Evolutionary conservation across 192 early-diverging fungal species (phyloP), one percentile per base, ranked within the genome.

Genomic region (Backusella circina): DNA sequence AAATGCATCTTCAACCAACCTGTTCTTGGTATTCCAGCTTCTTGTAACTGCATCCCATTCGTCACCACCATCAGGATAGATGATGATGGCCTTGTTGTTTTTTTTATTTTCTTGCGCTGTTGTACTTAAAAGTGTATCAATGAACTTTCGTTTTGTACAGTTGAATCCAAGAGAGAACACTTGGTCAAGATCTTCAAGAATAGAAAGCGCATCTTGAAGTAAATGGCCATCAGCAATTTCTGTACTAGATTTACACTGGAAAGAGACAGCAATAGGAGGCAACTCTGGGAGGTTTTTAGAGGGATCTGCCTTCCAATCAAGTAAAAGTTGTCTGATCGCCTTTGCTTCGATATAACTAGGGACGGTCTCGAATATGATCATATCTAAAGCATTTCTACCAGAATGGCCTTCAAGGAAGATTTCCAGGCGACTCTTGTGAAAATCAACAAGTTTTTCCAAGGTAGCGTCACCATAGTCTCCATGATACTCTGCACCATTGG

Each of bases 341-440:
- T 68, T 31, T 10, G 85, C 85, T 74, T 93, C 92, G 10, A 74
- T 71, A 12, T 84, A 73, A 21, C 84, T 88, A 18, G 92, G 92
- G 7, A 93, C 84, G 0, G 92, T 93, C 75, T 93, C 92, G 69
- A 93, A 87, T 5, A 89, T 81, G 32, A 93, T 72, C 1, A 93
- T 73, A 75, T 93, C 91, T 37, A 88, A 71, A 16, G 30, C 5
- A 23, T 69, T 4, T 50, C 69, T n/a, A 47, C 16, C 37, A 38
- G 26, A n/a, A 35, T 7, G 36, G 8, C 71, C 70, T 26, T 51
- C 44, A 15, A 85, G 83, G 35, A 87, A 74, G 39, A 85, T 70
- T 15, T 76, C 28, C 38, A 93, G 67, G 0, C 88, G 79, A 9
- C 72, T 57, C 18, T 75, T 76, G 72, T 93, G 91, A 71, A 93